phyloP scores from a whole-genome alignment of 148 eudicot genomes.

The Cornus suecica region DNA sequence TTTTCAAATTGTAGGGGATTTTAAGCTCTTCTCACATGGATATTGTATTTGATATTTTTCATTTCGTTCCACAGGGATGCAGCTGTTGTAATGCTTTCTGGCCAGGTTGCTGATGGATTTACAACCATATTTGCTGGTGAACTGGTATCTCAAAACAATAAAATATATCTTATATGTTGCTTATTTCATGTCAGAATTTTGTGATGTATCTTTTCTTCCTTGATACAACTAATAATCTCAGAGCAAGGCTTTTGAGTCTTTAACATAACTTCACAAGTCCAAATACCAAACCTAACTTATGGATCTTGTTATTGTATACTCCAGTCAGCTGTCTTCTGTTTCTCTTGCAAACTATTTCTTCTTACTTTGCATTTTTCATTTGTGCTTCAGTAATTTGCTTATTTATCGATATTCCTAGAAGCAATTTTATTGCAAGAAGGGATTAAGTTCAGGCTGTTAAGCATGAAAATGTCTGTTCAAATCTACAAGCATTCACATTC shows the following conservation, averaged over 20 bases:
- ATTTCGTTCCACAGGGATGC: constrained; percentile 50
- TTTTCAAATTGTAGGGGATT: constrained; percentile 1
- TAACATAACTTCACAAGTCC: background rate
- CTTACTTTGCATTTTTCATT: too few relatives aligned
- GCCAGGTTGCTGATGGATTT: constrained; percentile 91
- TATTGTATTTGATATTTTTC: background rate
- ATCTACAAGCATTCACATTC: too few relatives aligned
- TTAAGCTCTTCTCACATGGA: background rate
- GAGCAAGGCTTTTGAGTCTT: background rate
- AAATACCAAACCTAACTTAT: too few relatives aligned
- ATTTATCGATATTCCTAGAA: too few relatives aligned
- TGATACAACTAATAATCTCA: background rate
- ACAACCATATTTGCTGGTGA: constrained; percentile 82
- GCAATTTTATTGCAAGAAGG: too few relatives aligned
- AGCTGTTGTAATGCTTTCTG: constrained; percentile 86
- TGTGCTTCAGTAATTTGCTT: too few relatives aligned
- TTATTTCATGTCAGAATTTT: background rate
- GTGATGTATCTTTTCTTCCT: background rate
- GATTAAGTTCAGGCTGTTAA: too few relatives aligned
- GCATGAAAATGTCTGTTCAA: too few relatives aligned
- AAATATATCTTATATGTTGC: background rate
- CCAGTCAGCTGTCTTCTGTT: too few relatives aligned
- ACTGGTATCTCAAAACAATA: constrained; percentile 49
- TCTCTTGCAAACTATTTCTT: too few relatives aligned
- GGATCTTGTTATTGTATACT: too few relatives aligned